Percentiles rank a stretch among this genome's conserved stretches.
Conservation (phyloP, 805 yeast species). For the Saturnispora serradocipensis region DNA sequence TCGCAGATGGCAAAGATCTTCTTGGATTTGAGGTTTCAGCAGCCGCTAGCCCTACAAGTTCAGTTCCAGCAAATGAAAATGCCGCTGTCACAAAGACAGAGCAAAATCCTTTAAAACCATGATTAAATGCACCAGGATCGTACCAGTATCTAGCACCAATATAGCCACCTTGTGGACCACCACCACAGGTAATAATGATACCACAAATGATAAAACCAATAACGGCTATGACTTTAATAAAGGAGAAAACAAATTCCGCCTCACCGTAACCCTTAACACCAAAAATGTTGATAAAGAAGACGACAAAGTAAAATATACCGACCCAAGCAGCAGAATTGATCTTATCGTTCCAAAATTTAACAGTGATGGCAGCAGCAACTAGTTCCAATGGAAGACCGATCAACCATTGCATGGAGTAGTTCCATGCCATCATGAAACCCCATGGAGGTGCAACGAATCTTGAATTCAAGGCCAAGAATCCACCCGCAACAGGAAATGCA, state of each 20-base stretch:
- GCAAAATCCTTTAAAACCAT: conserved; percentile 49
- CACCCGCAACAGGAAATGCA: conserved; percentile 49
- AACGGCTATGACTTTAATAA: conserved; percentile 43
- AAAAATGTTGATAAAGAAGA: conserved; percentile 40
- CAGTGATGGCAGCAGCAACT: conserved; percentile 41
- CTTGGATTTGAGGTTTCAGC: conserved; percentile 52
- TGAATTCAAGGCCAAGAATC: conserved; percentile 46
- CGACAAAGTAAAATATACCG: conserved; percentile 39
- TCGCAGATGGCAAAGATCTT: conserved; percentile 48
- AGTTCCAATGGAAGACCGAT: conserved; percentile 41
- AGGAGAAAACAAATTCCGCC: conserved; percentile 46
- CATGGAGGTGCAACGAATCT: conserved; percentile 46
- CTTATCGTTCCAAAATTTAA: conserved; percentile 35
- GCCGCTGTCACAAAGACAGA: conserved; percentile 49
- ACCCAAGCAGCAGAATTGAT: conserved; percentile 45
- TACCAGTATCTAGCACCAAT: conserved; percentile 52
- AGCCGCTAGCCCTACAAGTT: conserved; percentile 50
- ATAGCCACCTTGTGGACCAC: conserved; percentile 42
- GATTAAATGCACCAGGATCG: conserved; percentile 44
- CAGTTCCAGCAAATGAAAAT: conserved; percentile 55
- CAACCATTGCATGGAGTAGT: conserved; percentile 42
- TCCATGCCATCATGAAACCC: conserved; percentile 52
- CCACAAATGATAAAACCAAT: conserved; percentile 46
- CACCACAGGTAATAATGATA: conserved; percentile 50
- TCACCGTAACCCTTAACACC: conserved; percentile 60